Base-by-base conservation (phyloP, 305 asterid species). In the Solanum hybrid region DNA sequence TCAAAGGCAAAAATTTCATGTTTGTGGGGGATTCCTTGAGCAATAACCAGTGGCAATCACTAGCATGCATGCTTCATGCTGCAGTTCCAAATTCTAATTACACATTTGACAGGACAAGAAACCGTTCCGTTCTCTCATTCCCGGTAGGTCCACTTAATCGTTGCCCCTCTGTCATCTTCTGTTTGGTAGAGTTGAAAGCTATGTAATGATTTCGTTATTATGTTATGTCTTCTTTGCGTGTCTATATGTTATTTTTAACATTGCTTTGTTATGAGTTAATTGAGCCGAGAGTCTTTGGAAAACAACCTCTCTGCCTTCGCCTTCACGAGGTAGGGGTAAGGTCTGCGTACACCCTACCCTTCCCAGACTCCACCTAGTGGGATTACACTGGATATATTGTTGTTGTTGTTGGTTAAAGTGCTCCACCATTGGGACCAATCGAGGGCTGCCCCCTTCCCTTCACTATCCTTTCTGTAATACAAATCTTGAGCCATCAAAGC, bases 11-110 rank as follows among this genome's bases (percentile, higher is more conserved):
- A 90, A 94, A 86, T 79, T 91, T 95, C 24, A 94, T 95, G 96
- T 95, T 94, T 14, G 98, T 96, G 78, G 98, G 98, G 18, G 98
- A 96, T 92, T 96, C 99, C 4, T 90, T 95, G 79, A 91, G 98
- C 89, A 57, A 71, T 20, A 96, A 95, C 87, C 97, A 94, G 89
- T 96, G 98, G 97, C 93, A 94, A 71, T 96, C 99, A 5, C 88
- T 96, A 69, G 92, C 92, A 14, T 96, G 98, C 94, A 96, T 96
- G 96, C 96, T 96, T 90, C 96, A 94, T 82, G 92, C 92, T 5
- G 90, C 95, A 3, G 90, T 91, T 90, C 95, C 95, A 11, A 91
- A 91, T 87, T 87, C 94, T 76, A 94, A 83, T 75, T 93, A 93
- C 89, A 94, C 92, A 89, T 87, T 93, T 0, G 89, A 28, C 16